Base-by-base conservation (phyloP, 2,329 filamentous ascomycete genomes). In the Tolypocladium album region DNA sequence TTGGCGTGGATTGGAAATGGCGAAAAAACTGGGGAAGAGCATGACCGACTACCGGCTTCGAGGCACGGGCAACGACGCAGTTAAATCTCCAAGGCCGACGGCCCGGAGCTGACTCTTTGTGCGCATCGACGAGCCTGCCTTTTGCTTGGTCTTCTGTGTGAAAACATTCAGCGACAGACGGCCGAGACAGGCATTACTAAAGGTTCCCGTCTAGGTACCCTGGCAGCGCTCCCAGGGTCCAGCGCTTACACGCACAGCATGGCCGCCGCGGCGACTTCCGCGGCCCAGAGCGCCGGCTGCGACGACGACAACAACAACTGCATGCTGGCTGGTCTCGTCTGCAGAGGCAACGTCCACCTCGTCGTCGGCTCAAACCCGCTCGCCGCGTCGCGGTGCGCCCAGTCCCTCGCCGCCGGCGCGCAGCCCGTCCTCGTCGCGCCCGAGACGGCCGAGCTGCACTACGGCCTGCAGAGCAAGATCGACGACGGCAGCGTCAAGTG, bases 351-450 rank as follows among this genome's bases (percentile, higher is more conserved):
- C 69, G 74, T 92, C 47, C 94, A 99, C 72, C 80, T 99, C 61
- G 84, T 99, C 68, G 75, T 97, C 64, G 94, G 94, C 61, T 87
- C 88, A 40, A 94, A 92, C 68, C 86, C 93, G 17, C 82, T 99
- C 47, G 93, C 94, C n/a, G 88, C 88, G 58, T 84, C 91, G 39
- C 85, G 94, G 67, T 95, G 90, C 75, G 77, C 82, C 15, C 89
- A 90, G 69, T 92, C 90, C 3, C 75, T 97, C 57, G 84, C 88
- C 67, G 89, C 90, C 20, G 93, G 93, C 67, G 94, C 94, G 57
- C 84, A 74, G 55, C 91, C 94, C 0, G 82, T 94, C 50, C 76
- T 97, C 53, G 80, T 99, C 68, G 86, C 91, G 3, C 87, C 90
- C 0, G 82, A 82, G 59, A 79, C 82, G 1, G 78, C 81, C 9